Base-by-base conservation (phyloP, 1,284 basidiomycete species). In the Termitomyces sp. region DNA sequence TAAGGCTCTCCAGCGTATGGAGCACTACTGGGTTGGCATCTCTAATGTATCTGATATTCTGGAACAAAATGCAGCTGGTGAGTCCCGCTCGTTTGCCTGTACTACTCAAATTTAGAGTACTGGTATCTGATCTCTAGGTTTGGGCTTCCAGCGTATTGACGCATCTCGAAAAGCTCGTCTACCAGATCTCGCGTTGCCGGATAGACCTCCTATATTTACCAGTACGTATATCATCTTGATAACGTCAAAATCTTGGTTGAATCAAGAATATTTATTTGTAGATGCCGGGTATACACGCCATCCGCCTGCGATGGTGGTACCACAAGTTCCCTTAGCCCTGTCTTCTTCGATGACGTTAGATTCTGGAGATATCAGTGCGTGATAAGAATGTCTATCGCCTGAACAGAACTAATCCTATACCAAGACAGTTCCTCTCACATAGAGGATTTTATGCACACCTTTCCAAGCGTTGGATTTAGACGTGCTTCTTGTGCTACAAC, bases 21-120 rank as follows among this genome's bases (percentile, higher is more conserved):
- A 59, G n/a, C 52, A 59, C 21, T 59, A 59, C 15, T 59, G 58
- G 58, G 52, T 46, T n/a, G 55, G 58, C 5, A 57, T 59, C 40
- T 59, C 58, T 15, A 28, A 39, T 26, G 50, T 59, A 17, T 49
- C 55, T 6, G 50, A 57, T 36, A 51, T 52, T 26, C 34, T 59
- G 9, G 58, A 59, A 17, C 42, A 57, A 36, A 48, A 47, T 39
- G 55, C 55, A 28, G 48, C 55, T 13, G 51, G 58, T 59, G 15
- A 19, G 47, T 56, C 30, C 28, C 15, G 5, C 36, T 34, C 24
- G 17, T 28, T 13, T 17, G 10, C 5, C 17, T 39, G 21, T 30
- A 21, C n/a, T 30, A 40, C n/a, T 19, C 19, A 33, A 36, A n/a
- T n/a, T 48, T 26, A 0, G 19, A 13, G 38, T 28, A 3, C 17